A percentile compares a stretch with the other conserved stretches of the same genome.
These are phyloP conservation scores for Kurtzmaniella natalensis DNA, from an alignment of 1,139 yeast genomes.

Conservation along the genomic window DNA sequence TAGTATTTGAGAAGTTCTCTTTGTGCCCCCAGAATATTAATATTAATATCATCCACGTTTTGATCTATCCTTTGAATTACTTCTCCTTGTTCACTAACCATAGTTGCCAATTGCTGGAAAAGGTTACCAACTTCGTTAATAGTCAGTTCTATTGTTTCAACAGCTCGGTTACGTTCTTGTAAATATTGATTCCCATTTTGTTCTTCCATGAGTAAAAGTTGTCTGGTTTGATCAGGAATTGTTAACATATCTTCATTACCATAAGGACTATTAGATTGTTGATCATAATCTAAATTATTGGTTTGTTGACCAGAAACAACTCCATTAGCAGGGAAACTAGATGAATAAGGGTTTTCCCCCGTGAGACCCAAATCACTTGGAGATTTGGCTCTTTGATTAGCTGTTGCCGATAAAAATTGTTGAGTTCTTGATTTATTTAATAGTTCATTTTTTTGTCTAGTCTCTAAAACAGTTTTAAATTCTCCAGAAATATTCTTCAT, in stretches of 20 bases:
- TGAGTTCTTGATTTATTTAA: constrained; percentile 80
- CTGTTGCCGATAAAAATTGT: constrained; percentile 61
- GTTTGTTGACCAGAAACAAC: constrained; percentile 5
- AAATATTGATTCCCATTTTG: constrained; percentile 66
- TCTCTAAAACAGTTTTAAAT: constrained; percentile 82
- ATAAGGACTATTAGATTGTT: constrained; percentile 15
- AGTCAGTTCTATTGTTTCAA: constrained; percentile 92
- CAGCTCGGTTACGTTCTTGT: constrained; percentile 84
- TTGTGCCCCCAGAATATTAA: constrained; percentile 92
- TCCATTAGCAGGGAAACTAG: constrained; percentile 9
- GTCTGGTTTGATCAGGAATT: constrained; percentile 75
- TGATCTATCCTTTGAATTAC: constrained; percentile 92
- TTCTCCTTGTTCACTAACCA: constrained; percentile 98
- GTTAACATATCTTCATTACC: constrained; percentile 43
- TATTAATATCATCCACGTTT: constrained; percentile 87
- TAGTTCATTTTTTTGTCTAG: constrained; percentile 80
- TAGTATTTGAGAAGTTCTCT: constrained; percentile 87
- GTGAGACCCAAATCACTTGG: constrained; percentile 2
- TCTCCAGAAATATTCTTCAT: constrained; percentile 91
- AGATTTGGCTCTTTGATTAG: constrained; percentile 17
- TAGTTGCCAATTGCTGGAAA: constrained; percentile 91
- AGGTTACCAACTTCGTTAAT: constrained; percentile 94
- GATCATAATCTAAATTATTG: constrained; percentile 8
- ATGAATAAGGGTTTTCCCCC: constrained; percentile 8
- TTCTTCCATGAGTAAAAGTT: constrained; percentile 70